Evolutionary conservation across 2,329 filamentous ascomycete species (phyloP), one percentile per base, ranked within the genome.

Genomic region (Scolecobasidium constrictum): DNA sequence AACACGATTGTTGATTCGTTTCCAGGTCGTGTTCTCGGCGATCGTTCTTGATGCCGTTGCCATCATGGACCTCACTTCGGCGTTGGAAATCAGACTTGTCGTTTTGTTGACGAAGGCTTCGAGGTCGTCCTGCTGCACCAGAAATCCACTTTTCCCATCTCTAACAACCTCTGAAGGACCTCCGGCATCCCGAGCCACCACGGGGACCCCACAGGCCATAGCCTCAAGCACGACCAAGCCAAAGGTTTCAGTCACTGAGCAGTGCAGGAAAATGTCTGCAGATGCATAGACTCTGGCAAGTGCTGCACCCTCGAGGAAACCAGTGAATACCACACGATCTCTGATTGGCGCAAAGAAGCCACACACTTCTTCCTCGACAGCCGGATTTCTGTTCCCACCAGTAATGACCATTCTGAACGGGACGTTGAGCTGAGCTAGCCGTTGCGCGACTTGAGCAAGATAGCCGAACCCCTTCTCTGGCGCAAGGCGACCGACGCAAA

Each of bases 381-480:
- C 68, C 0, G 68, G 61, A 52, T 81, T 83, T 43, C 73, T 69
- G 59, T 83, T 84, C 3, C 79, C 78, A 15, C 81, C 80, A 0
- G 83, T 78, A 43, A 83, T 72, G 48, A 81, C 65, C 3, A 84
- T 67, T 53, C 74, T 80, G 62, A 81, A 84, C 6, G 65, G 56
- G 12, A 83, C 56, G 1, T 71, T 71, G 9, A 67, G 66, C 9
- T 65, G 63, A 33, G 73, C 71, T n/a, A 84, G 61, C 45, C 68
- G 66, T 33, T 61, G 62, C 11, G 71, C 72, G 1, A 66, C 75
- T 40, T 70, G 59, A 4, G 78, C 73, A 18, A 84, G 64, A 52
- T 83, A 84, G 36, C 75, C 73, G 51, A 83, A 83, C 0, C 80
- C 79, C 53, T 84, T 85, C 54, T 84, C 81, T 2, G 77, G 77